Base-by-base conservation (phyloP, 2,329 filamentous ascomycete species). In the Phaeosphaeriaceae sp. region DNA sequence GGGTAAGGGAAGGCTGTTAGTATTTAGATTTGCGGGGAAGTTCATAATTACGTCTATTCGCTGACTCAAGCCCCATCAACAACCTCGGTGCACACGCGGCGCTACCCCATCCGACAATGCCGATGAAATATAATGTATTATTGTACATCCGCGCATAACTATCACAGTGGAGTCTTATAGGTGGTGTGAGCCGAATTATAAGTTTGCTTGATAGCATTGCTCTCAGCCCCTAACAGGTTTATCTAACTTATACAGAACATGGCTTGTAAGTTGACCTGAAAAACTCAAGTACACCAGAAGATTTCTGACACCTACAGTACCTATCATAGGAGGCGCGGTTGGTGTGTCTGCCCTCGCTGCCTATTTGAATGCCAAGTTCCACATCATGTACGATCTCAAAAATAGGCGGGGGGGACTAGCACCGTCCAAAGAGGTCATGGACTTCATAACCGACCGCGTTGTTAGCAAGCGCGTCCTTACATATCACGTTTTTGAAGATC, bases 331-430 rank as follows among this genome's bases (percentile, higher is more conserved):
- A 3, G 62, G 64, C 33, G 64, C 58, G 8, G 61, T 66, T 8
- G 66, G 60, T 12, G 60, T 63, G 23, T 51, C 66, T 30, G 67
- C 66, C 20, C 29, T 70, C 9, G 62, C 64, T 11, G 70, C 70
- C 21, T 74, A 74, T 52, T 48, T 73, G 13, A 72, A 74, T 43
- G 70, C 71, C 8, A 72, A 72, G 56, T 61, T 61, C 50, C 70
- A 72, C 32, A 63, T 72, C 26, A 42, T 37, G 15, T 37, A 68
- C 45, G 68, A 72, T 39, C 39, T 71, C 6, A 55, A 48, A n/a
- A 49, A 52, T 20, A 57, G 46, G 6, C 40, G 56, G 1, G 58
- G 58, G 17, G 62, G 56, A 11, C 39, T 66, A 2, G 17, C 56
- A 20, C 60, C 60, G 2, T 47, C 48, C 3, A 44, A 56, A 46